Evolutionary conservation across 1,139 yeast species (phyloP), one percentile per base, ranked within the genome.

Genomic region (Meyerozyma guilliermondii): DNA sequence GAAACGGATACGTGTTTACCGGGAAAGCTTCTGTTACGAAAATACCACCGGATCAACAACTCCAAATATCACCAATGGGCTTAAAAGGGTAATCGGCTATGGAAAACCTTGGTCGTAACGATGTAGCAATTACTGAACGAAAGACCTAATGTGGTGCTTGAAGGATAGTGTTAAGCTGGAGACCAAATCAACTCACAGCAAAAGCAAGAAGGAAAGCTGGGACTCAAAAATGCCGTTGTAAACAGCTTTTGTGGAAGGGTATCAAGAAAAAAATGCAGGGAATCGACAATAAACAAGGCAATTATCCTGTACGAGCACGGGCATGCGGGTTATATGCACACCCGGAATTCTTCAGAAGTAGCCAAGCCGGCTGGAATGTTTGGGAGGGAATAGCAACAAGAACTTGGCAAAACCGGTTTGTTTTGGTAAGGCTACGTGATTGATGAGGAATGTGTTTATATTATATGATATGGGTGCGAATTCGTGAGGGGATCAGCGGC

Each of bases 311-410:
- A 38, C 46, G 38, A 40, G 42, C 23, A 20, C 9, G 17, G 13
- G 36, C 35, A 38, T 41, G 46, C 38, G 40, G 44, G 48, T 41
- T 43, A 46, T 46, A 44, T 46, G 36, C 36, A 33, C 24, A 18
- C 36, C 22, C 36, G 36, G n/a, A 33, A 26, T 26, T 26, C 7
- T 26, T n/a, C 28, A 11, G 7, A n/a, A 13, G 28, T 5, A 11
- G 13, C 28, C 11, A 26, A n/a, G 28, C 13, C 13, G 28, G 28
- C 7, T 26, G 13, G 28, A n/a, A 9, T n/a, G 28, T 5, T 26
- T 26, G 3, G 28, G 28, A 6, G 28, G 28, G 28, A 13, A 13
- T 5, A 26, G 5, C 4, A 26, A 13, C 28, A 2, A n/a, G 7
- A 20, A 20, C 22, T 20, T 20, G 22, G 22, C 22, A 20, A 20